These are phyloP conservation scores for Stylonectria norvegica DNA, from an alignment of 2,329 filamentous ascomycete species.

Conservation along the genomic window DNA sequence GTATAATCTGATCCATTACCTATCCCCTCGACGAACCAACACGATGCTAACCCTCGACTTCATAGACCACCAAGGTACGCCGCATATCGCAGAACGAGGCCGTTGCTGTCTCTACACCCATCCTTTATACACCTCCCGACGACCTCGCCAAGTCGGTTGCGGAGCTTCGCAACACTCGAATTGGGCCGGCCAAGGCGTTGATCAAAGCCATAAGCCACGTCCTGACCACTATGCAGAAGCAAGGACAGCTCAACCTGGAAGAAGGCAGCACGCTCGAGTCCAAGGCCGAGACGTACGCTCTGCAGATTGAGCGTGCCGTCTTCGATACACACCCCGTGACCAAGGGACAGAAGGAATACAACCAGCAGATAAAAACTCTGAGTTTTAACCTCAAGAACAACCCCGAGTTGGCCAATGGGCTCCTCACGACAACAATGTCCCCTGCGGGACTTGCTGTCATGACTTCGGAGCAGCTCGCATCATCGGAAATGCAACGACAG, in stretches of 20 bases:
- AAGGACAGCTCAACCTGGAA: conserved; percentile 59
- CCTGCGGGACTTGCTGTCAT: conserved; percentile 80
- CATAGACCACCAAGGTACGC: conserved; percentile 44
- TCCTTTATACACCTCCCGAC: conserved; percentile 47
- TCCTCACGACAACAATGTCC: conserved; percentile 70
- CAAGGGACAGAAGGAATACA: conserved; percentile 49
- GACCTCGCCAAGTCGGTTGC: conserved; percentile 50
- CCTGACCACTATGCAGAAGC: conserved; percentile 64
- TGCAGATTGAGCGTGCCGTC: conserved; percentile 75
- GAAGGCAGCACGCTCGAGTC: conserved; percentile 61
- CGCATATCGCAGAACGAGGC: conserved; percentile 52
- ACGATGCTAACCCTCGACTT: conserved; percentile 10
- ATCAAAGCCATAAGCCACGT: conserved; percentile 65
- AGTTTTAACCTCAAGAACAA: conserved; percentile 89
- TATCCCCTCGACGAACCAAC: neutral
- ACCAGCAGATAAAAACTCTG: conserved; percentile 68
- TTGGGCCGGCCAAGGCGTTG: conserved; percentile 66
- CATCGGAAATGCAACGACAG: conserved; percentile 78
- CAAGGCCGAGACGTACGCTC: conserved; percentile 65
- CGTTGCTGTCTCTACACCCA: conserved; percentile 26
- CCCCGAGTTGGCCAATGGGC: conserved; percentile 67
- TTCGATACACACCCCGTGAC: conserved; percentile 51
- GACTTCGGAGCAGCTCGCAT: conserved; percentile 87
- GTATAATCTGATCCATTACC: conserved; percentile 15
- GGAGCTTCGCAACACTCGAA: conserved; percentile 61